Evolutionary conservation across 1,139 yeast species (phyloP), one percentile per base, ranked within the genome.

Genomic region (Blastobotrys ciferrii): DNA sequence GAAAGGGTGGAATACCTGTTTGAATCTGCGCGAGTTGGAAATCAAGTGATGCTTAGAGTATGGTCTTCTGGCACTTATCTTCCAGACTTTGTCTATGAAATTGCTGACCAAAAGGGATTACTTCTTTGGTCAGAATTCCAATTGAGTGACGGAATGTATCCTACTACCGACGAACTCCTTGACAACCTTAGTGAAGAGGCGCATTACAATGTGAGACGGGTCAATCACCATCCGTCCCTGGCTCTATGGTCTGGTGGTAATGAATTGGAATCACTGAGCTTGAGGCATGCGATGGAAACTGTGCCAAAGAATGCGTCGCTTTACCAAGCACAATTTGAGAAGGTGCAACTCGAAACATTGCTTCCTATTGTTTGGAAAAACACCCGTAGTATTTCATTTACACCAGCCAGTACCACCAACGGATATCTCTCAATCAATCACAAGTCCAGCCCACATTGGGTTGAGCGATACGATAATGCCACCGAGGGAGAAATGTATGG

Each of bases 401-500:
- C 32, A 23, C 43, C 43, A 3, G 32, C 33, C 6, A 40, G 43
- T 30, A 40, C 43, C 17, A 40, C 43, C 32, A 40, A 40, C 25
- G 43, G 43, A 5, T 40, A 40, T 14, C 32, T 40, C 7, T 23
- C 33, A 9, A 40, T 40, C n/a, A 23, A 40, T 19, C 43, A 40
- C 20, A 23, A 25, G 13, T 13, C 28, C n/a, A 30, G 25, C 11
- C 43, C 43, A 4, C 43, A 40, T 18, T 40, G 43, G 43, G 43
- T 40, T 17, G 32, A 40, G n/a, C 33, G 43, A 13, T 40, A 40
- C 14, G 14, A 40, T 35, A 40, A 40, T 28, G 31, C 43, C n/a
- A 40, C 43, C 35, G n/a, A 25, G n/a, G 43, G 43, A 7, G 33
- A 40, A 15, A 6, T 40, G 14, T 40, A 40, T 30, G 43, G 43